phyloP scores from a whole-genome alignment of 1,139 yeast species.

The Geotrichum australiense region DNA sequence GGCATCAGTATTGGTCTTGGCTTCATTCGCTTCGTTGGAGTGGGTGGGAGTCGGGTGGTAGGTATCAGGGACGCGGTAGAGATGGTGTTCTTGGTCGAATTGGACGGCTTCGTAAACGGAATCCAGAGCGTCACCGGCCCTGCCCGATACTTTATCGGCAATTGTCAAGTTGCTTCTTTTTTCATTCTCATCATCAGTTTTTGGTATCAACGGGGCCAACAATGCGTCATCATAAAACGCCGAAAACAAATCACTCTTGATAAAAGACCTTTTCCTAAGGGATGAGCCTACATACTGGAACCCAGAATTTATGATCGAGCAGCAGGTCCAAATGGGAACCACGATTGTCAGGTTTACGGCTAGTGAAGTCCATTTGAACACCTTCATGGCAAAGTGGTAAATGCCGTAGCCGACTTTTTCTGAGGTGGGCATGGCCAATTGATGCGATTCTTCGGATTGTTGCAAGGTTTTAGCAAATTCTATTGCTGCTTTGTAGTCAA shows the following conservation, averaged over 20 bases:
- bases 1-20: not conserved
- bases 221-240: slow-evolving; percentile 8
- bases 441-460: slow-evolving; percentile 1
- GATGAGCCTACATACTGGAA: slow-evolving; percentile 28
- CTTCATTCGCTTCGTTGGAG: not conserved
- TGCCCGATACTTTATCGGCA: slow-evolving; percentile 38
- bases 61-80: not conserved
- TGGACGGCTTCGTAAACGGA: slow-evolving; percentile 28
- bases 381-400: slow-evolving; percentile 15
- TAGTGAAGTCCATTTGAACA: slow-evolving; percentile 18
- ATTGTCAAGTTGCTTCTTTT: too few relatives aligned
- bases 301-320: slow-evolving; percentile 31
- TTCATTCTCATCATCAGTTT: too few relatives aligned
- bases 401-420: slow-evolving; percentile 1
- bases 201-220: slow-evolving; percentile 4
- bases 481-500: slow-evolving; percentile 7
- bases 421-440: slow-evolving; percentile 7
- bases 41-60: too few relatives aligned
- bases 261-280: slow-evolving; percentile 21
- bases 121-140: slow-evolving; percentile 48
- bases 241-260: slow-evolving; percentile 7
- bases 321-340: slow-evolving; percentile 33
- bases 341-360: slow-evolving; percentile 25
- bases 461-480: not conserved
- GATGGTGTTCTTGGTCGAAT: not conserved